Percentiles rank a stretch among this genome's conserved stretches.
Evolutionary conservation across 2,329 filamentous ascomycete genomes (phyloP).

Genomic region (Decorospora gaudefroyi): DNA sequence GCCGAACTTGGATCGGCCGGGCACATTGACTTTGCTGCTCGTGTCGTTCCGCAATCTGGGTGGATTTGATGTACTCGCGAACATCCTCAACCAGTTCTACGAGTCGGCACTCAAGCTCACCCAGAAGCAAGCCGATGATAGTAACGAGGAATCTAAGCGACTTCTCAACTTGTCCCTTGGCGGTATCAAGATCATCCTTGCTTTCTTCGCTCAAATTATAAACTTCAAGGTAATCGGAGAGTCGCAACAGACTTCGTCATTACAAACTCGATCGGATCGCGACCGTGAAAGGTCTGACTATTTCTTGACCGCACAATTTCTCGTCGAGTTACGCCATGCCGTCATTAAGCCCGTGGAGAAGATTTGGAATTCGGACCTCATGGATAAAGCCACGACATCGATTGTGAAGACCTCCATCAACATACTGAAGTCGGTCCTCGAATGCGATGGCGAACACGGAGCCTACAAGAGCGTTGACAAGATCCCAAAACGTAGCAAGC

Average conservation of each 20-base stretch:
- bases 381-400: conserved; percentile 77
- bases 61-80: conserved; percentile 74
- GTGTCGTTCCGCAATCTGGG: conserved; percentile 82
- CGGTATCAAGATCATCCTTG: conserved; percentile 79
- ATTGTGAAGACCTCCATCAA: conserved; percentile 81
- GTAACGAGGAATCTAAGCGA: conserved; percentile 51
- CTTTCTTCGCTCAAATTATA: conserved; percentile 76
- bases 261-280: conserved; percentile 58
- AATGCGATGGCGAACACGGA: conserved; percentile 73
- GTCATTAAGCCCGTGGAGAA: conserved; percentile 75
- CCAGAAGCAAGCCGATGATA: conserved; percentile 49
- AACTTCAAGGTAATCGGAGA: conserved; percentile 82
- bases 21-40: conserved; percentile 70
- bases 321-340: conserved; percentile 82
- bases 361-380: conserved; percentile 83
- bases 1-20: conserved; percentile 52
- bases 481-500: conserved; percentile 53
- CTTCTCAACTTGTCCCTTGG: conserved; percentile 57
- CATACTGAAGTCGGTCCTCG: conserved; percentile 77
- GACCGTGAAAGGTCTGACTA: conserved; percentile 63
- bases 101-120: conserved; percentile 59
- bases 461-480: conserved; percentile 67
- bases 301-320: conserved; percentile 72
- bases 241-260: conserved; percentile 64
- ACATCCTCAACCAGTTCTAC: conserved; percentile 71